Evolutionary conservation across 768 basidiomycete genomes (phyloP).

Genomic region (Podaxis sp.): DNA sequence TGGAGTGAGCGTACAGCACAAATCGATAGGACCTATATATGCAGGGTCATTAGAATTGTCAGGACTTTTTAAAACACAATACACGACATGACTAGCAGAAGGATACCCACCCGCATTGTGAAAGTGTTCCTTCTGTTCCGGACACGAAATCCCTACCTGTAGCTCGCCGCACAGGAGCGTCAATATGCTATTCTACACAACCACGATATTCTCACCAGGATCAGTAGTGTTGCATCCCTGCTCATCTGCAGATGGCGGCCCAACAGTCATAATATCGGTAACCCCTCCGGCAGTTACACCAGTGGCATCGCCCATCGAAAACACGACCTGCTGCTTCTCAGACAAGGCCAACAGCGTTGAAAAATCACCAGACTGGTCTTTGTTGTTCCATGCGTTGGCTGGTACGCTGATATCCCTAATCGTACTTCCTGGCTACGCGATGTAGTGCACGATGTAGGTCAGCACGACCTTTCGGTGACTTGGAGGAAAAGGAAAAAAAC

Average conservation of each 20-base stretch:
- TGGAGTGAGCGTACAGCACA: conserved; percentile 19
- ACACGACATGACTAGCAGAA: background rate
- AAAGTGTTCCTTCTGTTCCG: conserved; percentile 22
- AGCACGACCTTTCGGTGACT: background rate
- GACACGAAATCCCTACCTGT: conserved; percentile 28
- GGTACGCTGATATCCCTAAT: conserved; percentile 28
- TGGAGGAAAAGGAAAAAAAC: background rate
- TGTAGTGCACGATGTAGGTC: background rate
- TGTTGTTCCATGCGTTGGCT: conserved; percentile 18
- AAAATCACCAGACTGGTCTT: conserved; percentile 20
- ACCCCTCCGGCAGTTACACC: conserved; percentile 27
- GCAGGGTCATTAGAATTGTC: background rate
- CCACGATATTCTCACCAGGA: conserved; percentile 19
- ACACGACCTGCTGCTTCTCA: conserved; percentile 18
- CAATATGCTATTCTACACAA: background rate
- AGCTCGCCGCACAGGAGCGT: background rate
- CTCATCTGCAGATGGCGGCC: conserved; percentile 15
- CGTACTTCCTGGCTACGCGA: conserved; percentile 23
- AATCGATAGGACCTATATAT: conserved; percentile 24
- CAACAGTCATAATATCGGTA: conserved; percentile 23
- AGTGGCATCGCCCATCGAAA: conserved; percentile 29
- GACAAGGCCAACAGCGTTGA: conserved; percentile 18
- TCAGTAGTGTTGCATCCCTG: conserved; percentile 23
- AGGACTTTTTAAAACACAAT: background rate
- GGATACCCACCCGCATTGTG: conserved; percentile 27